Evolutionary conservation across 2,329 filamentous ascomycete genomes (phyloP), one percentile per base, ranked within the genome.

Genomic region (Penicillium janthinellum): DNA sequence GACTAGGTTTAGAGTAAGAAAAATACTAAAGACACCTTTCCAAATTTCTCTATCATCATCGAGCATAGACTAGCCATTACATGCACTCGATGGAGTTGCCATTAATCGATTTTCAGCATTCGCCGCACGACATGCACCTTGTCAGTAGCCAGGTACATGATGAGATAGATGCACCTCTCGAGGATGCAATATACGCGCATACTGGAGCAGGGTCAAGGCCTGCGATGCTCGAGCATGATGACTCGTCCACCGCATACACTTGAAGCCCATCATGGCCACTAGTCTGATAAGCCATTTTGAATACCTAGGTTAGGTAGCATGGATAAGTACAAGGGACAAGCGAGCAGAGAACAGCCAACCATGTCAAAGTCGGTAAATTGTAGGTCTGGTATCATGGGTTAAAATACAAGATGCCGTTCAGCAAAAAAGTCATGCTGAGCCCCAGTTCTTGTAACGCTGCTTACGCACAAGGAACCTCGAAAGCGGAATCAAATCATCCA

Each of bases 351-450:
- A 20, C 4, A 37, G 7, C 25, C 31, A 12, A 28, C 35, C 35
- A 5, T 44, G 54, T 57, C 17, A 49, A 57, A 50, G 38, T 62
- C 53, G 38, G 56, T 61, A 41, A 58, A 49, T 60, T 57, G 57
- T 61, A 62, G 63, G 57, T 62, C 63, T 71, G 70, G 72, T 71
- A 73, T 73, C 71, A 71, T 69, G 61, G 64, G 51, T 61, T 57
- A 62, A 70, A 68, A 55, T 59, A 63, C 52, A 62, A 63, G 59
- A 60, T 68, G 62, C 57, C 48, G 37, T 61, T 60, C 61, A 65
- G 57, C 55, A 65, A 60, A 60, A 61, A 59, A 49, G 55, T 22
- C 59, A 60, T 59, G 59, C 59, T 55, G 55, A 62, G 51, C 49
- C 59, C 58, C 53, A 59, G 50, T n/a, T 47, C 60, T 42, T 20